A percentile compares a stretch with the other conserved stretches of the same genome.
Conservation (phyloP, 2,329 filamentous ascomycete genomes). For the Septoria linicola region DNA sequence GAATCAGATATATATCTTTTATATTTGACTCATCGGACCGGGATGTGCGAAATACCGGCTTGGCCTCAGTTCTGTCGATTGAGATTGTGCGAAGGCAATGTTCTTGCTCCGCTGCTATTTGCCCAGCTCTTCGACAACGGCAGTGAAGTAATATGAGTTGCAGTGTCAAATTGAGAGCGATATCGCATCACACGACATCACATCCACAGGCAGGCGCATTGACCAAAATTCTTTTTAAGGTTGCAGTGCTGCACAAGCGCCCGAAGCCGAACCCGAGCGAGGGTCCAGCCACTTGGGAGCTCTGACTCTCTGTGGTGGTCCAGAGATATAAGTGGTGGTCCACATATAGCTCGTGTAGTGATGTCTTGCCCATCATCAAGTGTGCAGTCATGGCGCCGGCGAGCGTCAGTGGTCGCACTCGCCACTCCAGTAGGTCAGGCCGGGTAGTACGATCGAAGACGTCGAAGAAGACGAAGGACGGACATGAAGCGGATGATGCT, state of each 20-base stretch:
- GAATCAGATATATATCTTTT: neutral
- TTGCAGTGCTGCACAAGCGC: neutral
- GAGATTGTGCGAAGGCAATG: too few relatives aligned
- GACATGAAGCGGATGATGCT: slow-evolving; percentile 14
- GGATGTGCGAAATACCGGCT: too few relatives aligned
- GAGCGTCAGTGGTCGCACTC: slow-evolving; percentile 27
- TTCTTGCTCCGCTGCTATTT: too few relatives aligned
- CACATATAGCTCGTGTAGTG: neutral
- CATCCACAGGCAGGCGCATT: neutral
- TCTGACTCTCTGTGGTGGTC: neutral
- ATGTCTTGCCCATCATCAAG: neutral
- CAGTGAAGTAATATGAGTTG: too few relatives aligned
- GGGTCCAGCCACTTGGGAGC: slow-evolving; percentile 7
- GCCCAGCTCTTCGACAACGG: too few relatives aligned
- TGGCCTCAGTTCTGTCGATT: too few relatives aligned
- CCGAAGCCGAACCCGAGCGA: neutral
- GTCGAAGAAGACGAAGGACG: slow-evolving; percentile 19
- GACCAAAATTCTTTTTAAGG: slow-evolving; percentile 8
- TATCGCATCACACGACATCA: slow-evolving; percentile 13
- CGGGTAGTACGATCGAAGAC: slow-evolving; percentile 21
- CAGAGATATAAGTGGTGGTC: neutral
- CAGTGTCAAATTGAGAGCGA: slow-evolving; percentile 6
- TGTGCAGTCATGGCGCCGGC: slow-evolving; percentile 23
- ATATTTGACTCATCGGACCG: slow-evolving; percentile 7
- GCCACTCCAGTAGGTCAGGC: slow-evolving; percentile 15